phyloP scores from a whole-genome alignment of 1,139 yeast genomes.

The Taiozyma sp. region DNA sequence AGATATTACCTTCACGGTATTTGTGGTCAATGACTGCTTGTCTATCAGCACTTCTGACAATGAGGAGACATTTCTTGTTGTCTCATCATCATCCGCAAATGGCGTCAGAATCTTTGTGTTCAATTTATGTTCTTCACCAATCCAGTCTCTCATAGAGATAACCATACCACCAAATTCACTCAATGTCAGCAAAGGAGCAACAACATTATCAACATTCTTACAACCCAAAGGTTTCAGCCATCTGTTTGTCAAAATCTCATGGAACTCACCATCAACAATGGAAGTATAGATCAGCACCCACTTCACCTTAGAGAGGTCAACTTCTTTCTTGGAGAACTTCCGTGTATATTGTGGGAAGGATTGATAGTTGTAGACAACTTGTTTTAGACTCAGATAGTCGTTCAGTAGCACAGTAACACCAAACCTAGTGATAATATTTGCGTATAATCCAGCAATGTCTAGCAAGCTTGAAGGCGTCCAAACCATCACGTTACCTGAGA shows the following conservation, averaged over 20 bases:
- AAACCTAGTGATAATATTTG: constrained; percentile 67
- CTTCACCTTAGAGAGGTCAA: constrained; percentile 72
- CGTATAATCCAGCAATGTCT: constrained; percentile 83
- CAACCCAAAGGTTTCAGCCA: constrained; percentile 92
- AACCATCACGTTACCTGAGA: constrained; percentile 74
- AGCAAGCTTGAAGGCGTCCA: constrained; percentile 77
- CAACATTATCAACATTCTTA: constrained; percentile 64
- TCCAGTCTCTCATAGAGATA: constrained; percentile 86
- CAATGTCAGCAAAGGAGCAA: constrained; percentile 84
- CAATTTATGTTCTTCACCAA: constrained; percentile 59
- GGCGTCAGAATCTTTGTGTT: constrained; percentile 38
- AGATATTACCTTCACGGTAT: constrained; percentile 65
- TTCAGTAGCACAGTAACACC: constrained; percentile 72
- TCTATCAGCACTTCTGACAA: constrained; percentile 70
- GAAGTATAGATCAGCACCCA: constrained; percentile 90
- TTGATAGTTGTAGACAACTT: constrained; percentile 91
- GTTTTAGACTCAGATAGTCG: constrained; percentile 86
- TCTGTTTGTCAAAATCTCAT: constrained; percentile 84
- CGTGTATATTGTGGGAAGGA: constrained; percentile 84
- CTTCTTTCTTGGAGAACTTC: constrained; percentile 68
- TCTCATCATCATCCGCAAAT: constrained; percentile 24
- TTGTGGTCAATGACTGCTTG: constrained; percentile 73
- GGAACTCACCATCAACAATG: constrained; percentile 93
- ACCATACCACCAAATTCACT: constrained; percentile 97
- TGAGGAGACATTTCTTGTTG: constrained; percentile 23